Percentiles rank a stretch among this genome's conserved stretches.
phyloP scores from a whole-genome alignment of 345 rosid genomes.

The Aegle marmelos region DNA sequence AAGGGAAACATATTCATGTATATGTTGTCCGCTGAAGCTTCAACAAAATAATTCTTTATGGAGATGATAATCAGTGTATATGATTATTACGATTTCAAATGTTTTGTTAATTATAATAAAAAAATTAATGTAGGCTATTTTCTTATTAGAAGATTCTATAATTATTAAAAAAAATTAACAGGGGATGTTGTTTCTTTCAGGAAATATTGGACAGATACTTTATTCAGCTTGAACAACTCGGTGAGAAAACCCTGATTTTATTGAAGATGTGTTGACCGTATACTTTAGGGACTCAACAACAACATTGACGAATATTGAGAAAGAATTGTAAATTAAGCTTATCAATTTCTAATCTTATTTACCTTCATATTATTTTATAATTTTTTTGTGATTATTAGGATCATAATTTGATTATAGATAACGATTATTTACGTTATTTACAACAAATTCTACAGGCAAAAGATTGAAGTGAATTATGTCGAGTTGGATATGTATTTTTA shows the following conservation, averaged over 20 bases:
- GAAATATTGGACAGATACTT: conserved; percentile 26
- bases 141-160: not conserved
- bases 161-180: not conserved
- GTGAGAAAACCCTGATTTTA: conserved; percentile 21
- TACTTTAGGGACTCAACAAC: conserved; percentile 25
- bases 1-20: too few species aligned
- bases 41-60: too few species aligned
- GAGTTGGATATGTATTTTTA: conserved; percentile 16
- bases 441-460: conserved; percentile 10
- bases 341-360: not conserved
- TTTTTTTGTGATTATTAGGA: not conserved
- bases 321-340: conserved; percentile 18
- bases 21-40: too few species aligned
- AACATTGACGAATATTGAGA: conserved; percentile 12
- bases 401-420: not conserved
- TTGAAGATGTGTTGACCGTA: conserved; percentile 24
- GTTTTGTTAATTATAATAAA: too few species aligned
- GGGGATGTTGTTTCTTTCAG: conserved; percentile 10
- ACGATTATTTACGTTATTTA: too few species aligned
- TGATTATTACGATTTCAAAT: too few species aligned
- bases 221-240: conserved; percentile 31
- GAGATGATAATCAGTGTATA: too few species aligned
- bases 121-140: too few species aligned
- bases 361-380: not conserved
- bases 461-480: conserved; percentile 9